These are phyloP conservation scores for Hydrangea macrophylla DNA, from an alignment of 148 eudicot species.

Conservation along the genomic window DNA sequence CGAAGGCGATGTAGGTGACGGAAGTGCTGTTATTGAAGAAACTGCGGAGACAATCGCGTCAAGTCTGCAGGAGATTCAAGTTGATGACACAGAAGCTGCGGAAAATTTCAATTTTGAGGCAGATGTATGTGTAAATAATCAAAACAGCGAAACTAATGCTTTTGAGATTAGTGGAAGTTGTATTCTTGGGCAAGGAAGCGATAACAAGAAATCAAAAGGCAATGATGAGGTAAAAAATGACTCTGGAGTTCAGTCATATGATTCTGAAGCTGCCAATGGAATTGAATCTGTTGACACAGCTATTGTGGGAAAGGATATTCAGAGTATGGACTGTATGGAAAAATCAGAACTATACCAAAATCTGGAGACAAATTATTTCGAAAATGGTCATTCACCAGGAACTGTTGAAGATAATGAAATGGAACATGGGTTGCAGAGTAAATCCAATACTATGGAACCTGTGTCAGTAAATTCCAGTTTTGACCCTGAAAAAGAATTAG, in stretches of 20 bases:
- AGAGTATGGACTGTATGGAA: not conserved
- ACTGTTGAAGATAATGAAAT: not conserved
- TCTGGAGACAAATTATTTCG: not conserved
- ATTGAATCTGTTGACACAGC: not conserved
- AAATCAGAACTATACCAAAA: not conserved
- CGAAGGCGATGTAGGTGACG: not conserved
- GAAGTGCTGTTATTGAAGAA: not conserved
- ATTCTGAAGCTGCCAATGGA: not conserved
- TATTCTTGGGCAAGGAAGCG: not conserved
- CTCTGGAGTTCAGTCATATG: not conserved
- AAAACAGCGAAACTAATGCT: not conserved
- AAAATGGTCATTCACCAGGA: not conserved
- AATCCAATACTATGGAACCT: constrained; percentile 2
- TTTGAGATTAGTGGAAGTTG: not conserved
- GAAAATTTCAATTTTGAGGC: not conserved
- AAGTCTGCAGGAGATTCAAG: not conserved
- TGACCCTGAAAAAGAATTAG: constrained; percentile 5
- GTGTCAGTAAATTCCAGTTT: constrained; percentile 6
- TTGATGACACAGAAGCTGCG: not conserved
- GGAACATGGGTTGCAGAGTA: not conserved
- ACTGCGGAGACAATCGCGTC: not conserved
- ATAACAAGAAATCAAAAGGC: constrained; percentile 5
- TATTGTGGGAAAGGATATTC: not conserved
- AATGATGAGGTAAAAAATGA: not conserved
- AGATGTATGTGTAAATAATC: not conserved